Conservation (phyloP, 192 early-diverging fungal species). For the Podila epigama region DNA sequence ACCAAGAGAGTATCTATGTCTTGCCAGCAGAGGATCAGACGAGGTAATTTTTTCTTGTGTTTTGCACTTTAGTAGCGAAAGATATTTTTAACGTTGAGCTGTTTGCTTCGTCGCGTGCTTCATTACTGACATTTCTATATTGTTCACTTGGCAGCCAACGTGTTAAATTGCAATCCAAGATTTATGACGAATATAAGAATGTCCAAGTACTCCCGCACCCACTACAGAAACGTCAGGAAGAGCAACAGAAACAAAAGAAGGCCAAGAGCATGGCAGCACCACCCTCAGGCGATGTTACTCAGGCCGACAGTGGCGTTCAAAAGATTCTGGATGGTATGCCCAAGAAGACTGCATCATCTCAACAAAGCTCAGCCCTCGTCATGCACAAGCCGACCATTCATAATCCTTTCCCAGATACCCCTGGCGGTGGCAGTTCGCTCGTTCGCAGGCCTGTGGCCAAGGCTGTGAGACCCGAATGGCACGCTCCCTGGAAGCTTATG, state of each 20-base stretch:
- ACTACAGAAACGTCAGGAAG: conserved; percentile 60
- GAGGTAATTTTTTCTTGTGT: conserved; percentile 12
- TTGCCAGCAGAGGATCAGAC: conserved; percentile 21
- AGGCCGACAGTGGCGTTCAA: conserved; percentile 49
- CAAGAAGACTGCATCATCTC: conserved; percentile 29
- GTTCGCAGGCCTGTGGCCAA: conserved; percentile 61
- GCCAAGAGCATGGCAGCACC: conserved; percentile 33
- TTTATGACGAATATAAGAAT: conserved; percentile 75
- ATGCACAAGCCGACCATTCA: conserved; percentile 49
- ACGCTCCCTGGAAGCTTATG: conserved; percentile 99
- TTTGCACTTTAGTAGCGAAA: background rate
- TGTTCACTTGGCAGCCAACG: conserved; percentile 57
- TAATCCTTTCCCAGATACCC: conserved; percentile 54
- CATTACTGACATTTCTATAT: background rate
- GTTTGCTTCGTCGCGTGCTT: background rate
- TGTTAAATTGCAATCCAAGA: conserved; percentile 74
- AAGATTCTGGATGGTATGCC: conserved; percentile 56
- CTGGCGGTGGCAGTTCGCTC: conserved; percentile 54
- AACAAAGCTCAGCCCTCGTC: conserved; percentile 32
- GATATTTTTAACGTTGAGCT: too few relatives aligned
- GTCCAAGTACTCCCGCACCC: conserved; percentile 68
- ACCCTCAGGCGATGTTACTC: conserved; percentile 21
- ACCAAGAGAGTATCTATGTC: conserved; percentile 20
- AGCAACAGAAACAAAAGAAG: conserved; percentile 55
- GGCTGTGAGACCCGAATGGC: conserved; percentile 84